Conservation (phyloP, 495 filamentous ascomycete genomes). For the Talaromyces trachyspermus region DNA sequence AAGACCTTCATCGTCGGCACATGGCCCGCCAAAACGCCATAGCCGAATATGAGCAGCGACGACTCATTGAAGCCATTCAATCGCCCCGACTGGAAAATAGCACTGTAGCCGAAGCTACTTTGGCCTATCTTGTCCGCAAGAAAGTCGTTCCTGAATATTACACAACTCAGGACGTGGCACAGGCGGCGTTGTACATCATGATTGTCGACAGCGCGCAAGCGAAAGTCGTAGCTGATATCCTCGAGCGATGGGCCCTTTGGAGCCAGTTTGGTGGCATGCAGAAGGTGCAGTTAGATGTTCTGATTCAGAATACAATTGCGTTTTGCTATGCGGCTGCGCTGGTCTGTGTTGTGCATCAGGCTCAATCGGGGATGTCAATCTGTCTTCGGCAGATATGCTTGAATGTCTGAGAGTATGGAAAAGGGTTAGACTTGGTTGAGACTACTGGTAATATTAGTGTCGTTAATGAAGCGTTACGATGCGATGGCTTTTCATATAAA, state of each 20-base stretch:
- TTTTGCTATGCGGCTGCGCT: conserved; percentile 50
- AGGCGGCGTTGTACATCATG: conserved; percentile 47
- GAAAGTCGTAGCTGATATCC: conserved; percentile 34
- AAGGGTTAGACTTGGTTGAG: conserved; percentile 47
- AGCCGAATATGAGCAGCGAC: conserved; percentile 33
- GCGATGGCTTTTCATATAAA: too few species aligned
- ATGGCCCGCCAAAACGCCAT: conserved; percentile 28
- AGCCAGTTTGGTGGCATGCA: conserved; percentile 51
- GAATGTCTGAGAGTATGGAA: conserved; percentile 55
- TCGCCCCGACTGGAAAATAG: conserved; percentile 47
- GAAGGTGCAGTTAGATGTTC: conserved; percentile 36
- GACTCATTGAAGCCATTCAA: conserved; percentile 47
- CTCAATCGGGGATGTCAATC: conserved; percentile 40
- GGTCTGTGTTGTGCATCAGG: conserved; percentile 41
- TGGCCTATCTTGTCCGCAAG: conserved; percentile 36
- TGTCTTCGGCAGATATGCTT: conserved; percentile 53
- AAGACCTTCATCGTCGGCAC: conserved; percentile 1
- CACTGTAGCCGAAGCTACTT: conserved; percentile 41
- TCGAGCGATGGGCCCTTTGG: conserved; percentile 53
- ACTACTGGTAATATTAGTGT: not conserved
- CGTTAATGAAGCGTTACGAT: not conserved
- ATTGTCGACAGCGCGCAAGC: conserved; percentile 42
- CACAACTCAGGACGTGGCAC: conserved; percentile 31
- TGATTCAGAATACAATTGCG: conserved; percentile 33
- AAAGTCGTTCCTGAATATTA: conserved; percentile 19